Percentiles rank a stretch among this genome's conserved stretches.
phyloP scores from a whole-genome alignment of 1,284 basidiomycete species.

The Cutaneotrichosporon spelunceum region DNA sequence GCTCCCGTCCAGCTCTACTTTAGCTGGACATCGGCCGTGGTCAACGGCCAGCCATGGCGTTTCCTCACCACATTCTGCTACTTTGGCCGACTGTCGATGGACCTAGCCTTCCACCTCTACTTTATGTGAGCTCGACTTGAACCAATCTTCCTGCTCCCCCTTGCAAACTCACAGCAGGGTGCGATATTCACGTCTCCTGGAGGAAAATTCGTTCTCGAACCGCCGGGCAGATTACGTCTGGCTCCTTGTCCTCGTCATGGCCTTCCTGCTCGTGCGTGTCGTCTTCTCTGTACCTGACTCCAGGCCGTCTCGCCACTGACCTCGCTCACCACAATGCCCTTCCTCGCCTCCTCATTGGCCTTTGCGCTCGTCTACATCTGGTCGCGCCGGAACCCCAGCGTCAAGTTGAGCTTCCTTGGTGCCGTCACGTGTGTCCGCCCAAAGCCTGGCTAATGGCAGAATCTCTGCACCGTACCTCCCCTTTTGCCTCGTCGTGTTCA shows the following conservation, averaged over 20 bases:
- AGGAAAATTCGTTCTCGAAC: constrained; percentile 91
- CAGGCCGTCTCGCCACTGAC: constrained; percentile 78
- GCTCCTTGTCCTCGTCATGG: constrained; percentile 74
- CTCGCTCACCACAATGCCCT: constrained; percentile 82
- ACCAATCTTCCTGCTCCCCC: not conserved
- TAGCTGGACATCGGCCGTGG: constrained; percentile 76
- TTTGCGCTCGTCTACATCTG: constrained; percentile 96
- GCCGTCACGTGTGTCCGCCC: constrained; percentile 62
- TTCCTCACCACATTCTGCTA: constrained; percentile 89
- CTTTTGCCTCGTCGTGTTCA: constrained; percentile 77
- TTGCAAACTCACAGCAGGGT: constrained; percentile 72
- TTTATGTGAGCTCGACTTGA: constrained; percentile 75
- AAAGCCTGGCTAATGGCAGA: constrained; percentile 28
- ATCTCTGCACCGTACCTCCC: constrained; percentile 96
- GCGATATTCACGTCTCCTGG: constrained; percentile 92
- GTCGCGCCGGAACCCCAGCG: constrained; percentile 87
- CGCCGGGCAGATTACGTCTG: constrained; percentile 89
- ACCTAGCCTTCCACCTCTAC: constrained; percentile 94
- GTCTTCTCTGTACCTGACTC: not conserved
- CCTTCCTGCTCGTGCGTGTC: constrained; percentile 69
- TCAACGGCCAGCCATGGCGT: constrained; percentile 82
- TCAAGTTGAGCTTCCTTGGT: constrained; percentile 93
- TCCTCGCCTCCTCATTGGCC: constrained; percentile 61
- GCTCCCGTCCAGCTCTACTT: constrained; percentile 89
- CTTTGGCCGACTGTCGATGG: constrained; percentile 88